A percentile compares a stretch with the other conserved stretches of the same genome.
Conservation (phyloP, 176 grass and related monocot species). For the Oryza brachyantha region DNA sequence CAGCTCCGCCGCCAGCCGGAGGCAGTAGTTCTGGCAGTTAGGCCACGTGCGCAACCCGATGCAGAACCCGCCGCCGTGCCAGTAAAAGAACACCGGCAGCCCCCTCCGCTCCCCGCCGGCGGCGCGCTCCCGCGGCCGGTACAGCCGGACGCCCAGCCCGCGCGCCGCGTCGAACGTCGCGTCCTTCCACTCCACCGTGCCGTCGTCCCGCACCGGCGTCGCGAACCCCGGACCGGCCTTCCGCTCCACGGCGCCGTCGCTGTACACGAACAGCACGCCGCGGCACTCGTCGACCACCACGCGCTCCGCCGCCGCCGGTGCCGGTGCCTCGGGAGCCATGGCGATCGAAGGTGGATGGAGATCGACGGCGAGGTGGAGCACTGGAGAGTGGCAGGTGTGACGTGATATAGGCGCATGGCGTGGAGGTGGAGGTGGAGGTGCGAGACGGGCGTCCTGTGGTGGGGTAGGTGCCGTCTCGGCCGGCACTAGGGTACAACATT, state of each 20-base stretch:
- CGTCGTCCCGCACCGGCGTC: conserved; percentile 53
- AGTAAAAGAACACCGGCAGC: conserved; percentile 75
- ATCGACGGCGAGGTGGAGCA: neutral
- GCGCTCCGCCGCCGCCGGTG: neutral
- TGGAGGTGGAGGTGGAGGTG: neutral
- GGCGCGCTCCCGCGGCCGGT: conserved; percentile 8
- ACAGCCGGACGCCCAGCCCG: conserved; percentile 50
- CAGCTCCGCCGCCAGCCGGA: conserved; percentile 65
- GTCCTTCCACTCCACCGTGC: conserved; percentile 74
- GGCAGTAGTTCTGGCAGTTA: conserved; percentile 89
- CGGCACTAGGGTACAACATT: conserved; percentile 23
- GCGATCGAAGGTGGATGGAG: neutral
- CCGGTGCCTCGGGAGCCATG: conserved; percentile 26
- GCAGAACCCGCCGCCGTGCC: conserved; percentile 80
- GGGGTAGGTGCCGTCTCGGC: conserved; percentile 10
- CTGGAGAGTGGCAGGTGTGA: neutral
- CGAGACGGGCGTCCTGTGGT: too few relatives aligned
- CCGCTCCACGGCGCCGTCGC: conserved; percentile 49
- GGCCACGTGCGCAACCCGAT: conserved; percentile 83
- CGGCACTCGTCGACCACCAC: conserved; percentile 60
- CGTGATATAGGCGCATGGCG: neutral
- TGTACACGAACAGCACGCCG: conserved; percentile 66
- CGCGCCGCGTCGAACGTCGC: conserved; percentile 34
- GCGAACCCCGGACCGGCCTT: conserved; percentile 38
- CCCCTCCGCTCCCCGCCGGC: neutral